Evolutionary conservation across 257 asterid genomes (phyloP), one percentile per base, ranked within the genome.

Genomic region (Nicotiana obtusifolia): DNA sequence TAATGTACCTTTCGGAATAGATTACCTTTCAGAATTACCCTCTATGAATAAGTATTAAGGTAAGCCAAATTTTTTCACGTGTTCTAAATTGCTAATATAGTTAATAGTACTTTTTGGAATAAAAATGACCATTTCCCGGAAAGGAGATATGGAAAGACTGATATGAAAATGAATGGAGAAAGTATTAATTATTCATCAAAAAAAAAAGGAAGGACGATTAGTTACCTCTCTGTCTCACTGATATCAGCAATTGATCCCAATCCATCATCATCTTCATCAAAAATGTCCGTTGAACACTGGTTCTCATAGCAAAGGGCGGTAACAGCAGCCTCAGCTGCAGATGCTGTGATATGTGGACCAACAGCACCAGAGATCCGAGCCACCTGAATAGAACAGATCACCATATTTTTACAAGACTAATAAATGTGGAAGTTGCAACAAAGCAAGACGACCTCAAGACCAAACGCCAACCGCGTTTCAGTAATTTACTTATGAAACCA

Each of bases 271-370:
- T 86, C 90, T 3, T 89, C 95, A 28, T 91, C 93, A 81, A 94
- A 89, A 79, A 95, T 82, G 79, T 91, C 96, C 88, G 90, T 91
- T 10, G 97, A 85, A 88, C 99, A 95, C 71, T 92, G 92, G 80
- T 92, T 95, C 85, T 94, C 99, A 60, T 86, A 90, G 88, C 98
- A 95, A 87, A 95, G 98, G 31, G 95, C 94, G 16, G 94, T 84
- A 81, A 94, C 89, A 68, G 97, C 97, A 84, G 99, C 99, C 84
- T 94, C 98, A 80, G 95, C 93, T 56, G 97, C 99, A 77, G 91
- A 90, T 78, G 94, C 93, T 69, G 94, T 83, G 81, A 91, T 87
- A 62, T 87, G 91, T 52, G 95, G 96, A 15, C 95, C 98, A 88
- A 95, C 88, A 87, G 88, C 88, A 73, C 90, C 82, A 31, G 97